Evolutionary conservation across 78 protist genomes (phyloP).

Genomic region (Corallochytrium limacisporum): DNA sequence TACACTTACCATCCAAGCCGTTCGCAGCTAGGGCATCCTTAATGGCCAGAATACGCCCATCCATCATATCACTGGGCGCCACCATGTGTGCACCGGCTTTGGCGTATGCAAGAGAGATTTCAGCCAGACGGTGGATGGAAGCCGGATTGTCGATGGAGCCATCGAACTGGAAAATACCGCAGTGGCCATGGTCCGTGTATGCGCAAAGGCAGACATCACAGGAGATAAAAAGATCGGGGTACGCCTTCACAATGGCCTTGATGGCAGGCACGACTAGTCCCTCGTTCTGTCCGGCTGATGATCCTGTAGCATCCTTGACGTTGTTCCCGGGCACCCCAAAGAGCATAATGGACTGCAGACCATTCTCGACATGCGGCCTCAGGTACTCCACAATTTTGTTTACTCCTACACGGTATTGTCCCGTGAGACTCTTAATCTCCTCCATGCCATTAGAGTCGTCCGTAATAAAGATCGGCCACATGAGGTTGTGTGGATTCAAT

Average conservation of each 20-base stretch:
- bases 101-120: slow-evolving; percentile 42
- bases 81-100: slow-evolving; percentile 65
- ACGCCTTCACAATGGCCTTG: not conserved
- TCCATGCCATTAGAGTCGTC: not conserved
- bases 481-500: slow-evolving; percentile 1
- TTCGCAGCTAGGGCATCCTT: not conserved
- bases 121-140: slow-evolving; percentile 33
- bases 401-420: not conserved
- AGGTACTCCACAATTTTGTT: slow-evolving; percentile 19
- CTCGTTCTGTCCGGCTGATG: slow-evolving; percentile 5
- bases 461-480: slow-evolving; percentile 55
- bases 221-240: slow-evolving; percentile 32
- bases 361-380: slow-evolving; percentile 48
- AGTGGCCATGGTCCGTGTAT: slow-evolving; percentile 64
- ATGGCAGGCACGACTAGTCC: slow-evolving; percentile 35
- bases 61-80: slow-evolving; percentile 90
- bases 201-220: slow-evolving; percentile 26
- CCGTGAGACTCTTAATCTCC: not conserved
- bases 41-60: slow-evolving; percentile 58
- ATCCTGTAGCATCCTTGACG: slow-evolving; percentile 21
- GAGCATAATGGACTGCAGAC: slow-evolving; percentile 45
- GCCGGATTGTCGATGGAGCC: slow-evolving; percentile 30
- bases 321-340: slow-evolving; percentile 46
- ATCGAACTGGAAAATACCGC: slow-evolving; percentile 16
- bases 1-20: not conserved